Base-by-base conservation (phyloP, 2,329 filamentous ascomycete species). In the Myriosclerotinia scirpicola region DNA sequence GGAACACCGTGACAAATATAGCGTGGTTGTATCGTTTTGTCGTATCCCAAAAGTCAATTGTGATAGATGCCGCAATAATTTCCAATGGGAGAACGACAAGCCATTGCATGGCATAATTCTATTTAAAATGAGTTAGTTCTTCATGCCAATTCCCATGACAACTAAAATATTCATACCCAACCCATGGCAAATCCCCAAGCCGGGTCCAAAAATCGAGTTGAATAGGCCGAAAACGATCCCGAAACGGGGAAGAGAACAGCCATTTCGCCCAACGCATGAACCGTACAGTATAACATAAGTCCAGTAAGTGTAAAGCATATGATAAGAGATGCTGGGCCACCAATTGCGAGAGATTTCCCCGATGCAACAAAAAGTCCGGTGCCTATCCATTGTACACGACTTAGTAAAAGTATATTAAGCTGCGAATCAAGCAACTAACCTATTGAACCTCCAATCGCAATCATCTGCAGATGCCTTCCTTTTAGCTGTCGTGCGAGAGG, bases 131-230 rank as follows among this genome's bases (percentile, higher is more conserved):
- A 38, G 46, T 61, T 30, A 71, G 67, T 46, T 69, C 34, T 26
- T 6, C 22, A 44, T 54, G 11, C 58, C 22, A 48, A 17, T 53
- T 38, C 46, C 26, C 20, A 46, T 22, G 26, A 60, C 11, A 26
- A 55, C 38, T 38, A 53, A 17, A 14, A 9, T 42, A 11, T 17
- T 59, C 72, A 66, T 71, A 74, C 72, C 92, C 92, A 96, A 20
- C 92, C 93, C 91, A 97, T 96, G 56, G 92, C 91, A 75, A 96
- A 96, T 0, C 93, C 93, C 92, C 92, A 97, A 0, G 93, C 93
- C 0, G 93, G 94, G 75, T 97, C 93, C 22, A 98, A 79, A 74
- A 98, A 97, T 22, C 94, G 87, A 40, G 92, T 97, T 22, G 93
- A 95, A 80, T 93, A 97, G 9, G 92, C 89, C 0, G 92, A 92